A percentile compares a stretch with the other conserved stretches of the same genome.
These are phyloP conservation scores for Gnomoniopsis smithogilvyi DNA, from an alignment of 2,329 filamentous ascomycete species.

Conservation along the genomic window DNA sequence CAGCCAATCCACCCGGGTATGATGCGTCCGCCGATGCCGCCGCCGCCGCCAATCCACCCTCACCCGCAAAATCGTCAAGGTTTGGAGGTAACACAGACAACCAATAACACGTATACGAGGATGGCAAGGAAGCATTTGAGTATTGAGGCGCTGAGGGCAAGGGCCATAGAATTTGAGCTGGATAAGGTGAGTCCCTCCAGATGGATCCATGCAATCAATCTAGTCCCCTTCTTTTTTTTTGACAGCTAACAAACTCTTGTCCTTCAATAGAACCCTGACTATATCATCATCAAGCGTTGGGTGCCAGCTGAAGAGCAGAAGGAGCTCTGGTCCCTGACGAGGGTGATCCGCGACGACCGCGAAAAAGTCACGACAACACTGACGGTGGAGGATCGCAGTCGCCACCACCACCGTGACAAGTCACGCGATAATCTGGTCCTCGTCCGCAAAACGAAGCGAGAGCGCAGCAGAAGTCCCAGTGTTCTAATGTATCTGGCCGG, in stretches of 20 bases:
- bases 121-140: constrained; percentile 62
- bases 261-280: constrained; percentile 58
- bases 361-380: constrained; percentile 38
- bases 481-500: constrained; percentile 58
- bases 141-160: constrained; percentile 56
- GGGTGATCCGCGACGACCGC: constrained; percentile 56
- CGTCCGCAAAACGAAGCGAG: constrained; percentile 57
- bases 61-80: neutral
- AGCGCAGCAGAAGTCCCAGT: constrained; percentile 54
- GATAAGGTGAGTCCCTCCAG: constrained; percentile 45
- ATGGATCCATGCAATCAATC: neutral
- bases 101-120: constrained; percentile 54
- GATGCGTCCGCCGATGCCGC: neutral
- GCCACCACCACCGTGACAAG: constrained; percentile 34
- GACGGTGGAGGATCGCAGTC: constrained; percentile 41
- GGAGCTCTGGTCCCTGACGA: constrained; percentile 69
- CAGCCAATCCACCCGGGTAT: neutral
- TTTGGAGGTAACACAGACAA: constrained; percentile 1
- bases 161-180: constrained; percentile 54
- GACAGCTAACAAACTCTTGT: constrained; percentile 10
- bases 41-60: constrained; percentile 21
- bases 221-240: constrained; percentile 31
- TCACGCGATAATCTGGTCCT: constrained; percentile 49
- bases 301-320: constrained; percentile 70
- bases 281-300: constrained; percentile 70